Evolutionary conservation across 2,329 filamentous ascomycete species (phyloP), one percentile per base, ranked within the genome.

Genomic region (Stemphylium lycopersici): DNA sequence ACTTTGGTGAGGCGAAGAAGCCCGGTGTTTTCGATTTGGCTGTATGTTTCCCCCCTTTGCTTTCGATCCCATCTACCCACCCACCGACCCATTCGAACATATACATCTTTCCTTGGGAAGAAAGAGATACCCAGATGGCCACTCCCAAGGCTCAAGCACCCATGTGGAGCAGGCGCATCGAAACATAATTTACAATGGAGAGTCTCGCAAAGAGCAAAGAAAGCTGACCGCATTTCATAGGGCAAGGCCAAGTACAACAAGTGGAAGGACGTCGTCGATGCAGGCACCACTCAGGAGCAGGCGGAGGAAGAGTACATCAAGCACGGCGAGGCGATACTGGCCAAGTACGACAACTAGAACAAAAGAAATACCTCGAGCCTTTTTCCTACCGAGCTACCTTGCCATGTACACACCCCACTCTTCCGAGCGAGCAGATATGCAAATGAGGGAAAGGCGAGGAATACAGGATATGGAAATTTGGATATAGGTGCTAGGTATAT

Each of bases 231-330:
- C 31, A 2, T 16, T 6, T 10, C 20, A 41, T 67, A 91, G 90
- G 86, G 81, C 78, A 96, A 95, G 80, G 86, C 86, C 69, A 96
- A 96, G 84, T 85, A 87, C 79, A 83, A 81, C 68, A 86, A 88
- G 49, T 96, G 91, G 91, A 79, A 91, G 78, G 83, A 87, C 71
- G 69, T 87, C 59, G 84, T 85, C 69, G 84, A 92, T 58, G 82
- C 87, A 56, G 84, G 83, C 45, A 73, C 86, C 63, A 84, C 82
- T 7, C 70, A 84, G 58, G 83, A 88, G 61, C 76, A 87, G 62
- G 92, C 92, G 16, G 89, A 96, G 84, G 81, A 85, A 74, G 80
- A 84, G 71, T 97, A 96, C 78, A 84, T 96, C 68, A 80, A 82
- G 65, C 79, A 88, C 58, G 86, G 95, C 61, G 86, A 91, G 77